Evolutionary conservation across 148 eudicot genomes (phyloP).

Genomic region (Camellia granthamiana): DNA sequence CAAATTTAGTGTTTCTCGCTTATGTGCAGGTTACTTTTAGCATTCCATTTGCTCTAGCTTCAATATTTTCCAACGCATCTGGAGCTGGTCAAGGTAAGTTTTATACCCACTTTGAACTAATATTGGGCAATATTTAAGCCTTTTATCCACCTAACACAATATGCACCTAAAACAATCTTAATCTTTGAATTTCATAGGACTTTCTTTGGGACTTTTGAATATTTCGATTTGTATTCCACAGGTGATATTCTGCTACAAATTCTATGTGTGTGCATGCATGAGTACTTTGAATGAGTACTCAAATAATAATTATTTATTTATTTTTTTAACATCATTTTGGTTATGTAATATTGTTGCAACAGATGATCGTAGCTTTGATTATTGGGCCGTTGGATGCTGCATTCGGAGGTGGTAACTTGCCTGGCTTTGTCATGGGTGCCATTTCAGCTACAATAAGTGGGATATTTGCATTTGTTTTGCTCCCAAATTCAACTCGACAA

Average conservation of each 20-base stretch:
- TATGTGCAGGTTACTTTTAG: slow-evolving; percentile 4
- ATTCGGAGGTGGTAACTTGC: slow-evolving; percentile 9
- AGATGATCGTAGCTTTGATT: neutral
- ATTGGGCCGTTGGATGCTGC: slow-evolving; percentile 7
- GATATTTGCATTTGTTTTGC: neutral
- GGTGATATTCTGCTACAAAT: neutral
- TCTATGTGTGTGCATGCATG: neutral
- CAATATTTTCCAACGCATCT: neutral
- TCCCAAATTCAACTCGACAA: neutral
- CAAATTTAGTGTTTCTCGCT: neutral
- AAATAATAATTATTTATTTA: too few species aligned
- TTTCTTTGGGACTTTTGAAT: slow-evolving; percentile 9
- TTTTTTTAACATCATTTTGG: neutral
- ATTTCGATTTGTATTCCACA: neutral
- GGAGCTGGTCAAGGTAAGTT: slow-evolving; percentile 1
- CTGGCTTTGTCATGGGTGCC: neutral
- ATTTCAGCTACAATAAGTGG: neutral
- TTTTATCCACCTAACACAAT: neutral
- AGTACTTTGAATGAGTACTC: neutral
- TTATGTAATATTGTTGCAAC: neutral
- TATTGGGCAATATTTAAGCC: neutral
- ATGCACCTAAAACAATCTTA: neutral
- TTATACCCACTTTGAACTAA: neutral
- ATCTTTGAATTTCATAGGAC: neutral
- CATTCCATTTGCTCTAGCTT: slow-evolving; percentile 9